Conservation (phyloP, 2,329 filamentous ascomycete species). For the Fusarium sp. region DNA sequence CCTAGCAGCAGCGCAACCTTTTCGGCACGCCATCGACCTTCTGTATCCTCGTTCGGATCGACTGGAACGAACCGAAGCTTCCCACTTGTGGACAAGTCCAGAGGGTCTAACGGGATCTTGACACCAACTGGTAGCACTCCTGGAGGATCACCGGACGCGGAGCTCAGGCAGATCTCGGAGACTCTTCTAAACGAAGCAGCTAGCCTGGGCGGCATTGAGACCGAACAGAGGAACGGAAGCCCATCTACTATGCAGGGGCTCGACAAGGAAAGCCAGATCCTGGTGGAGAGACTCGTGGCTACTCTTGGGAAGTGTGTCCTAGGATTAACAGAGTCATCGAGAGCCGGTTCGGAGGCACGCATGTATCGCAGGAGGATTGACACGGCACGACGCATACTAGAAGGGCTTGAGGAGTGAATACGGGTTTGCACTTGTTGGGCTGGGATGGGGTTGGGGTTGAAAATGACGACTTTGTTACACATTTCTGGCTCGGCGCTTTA, state of each 20-base stretch:
- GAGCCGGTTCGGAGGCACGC: slow-evolving; percentile 70
- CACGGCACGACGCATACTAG: slow-evolving; percentile 79
- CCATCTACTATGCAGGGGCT: slow-evolving; percentile 64
- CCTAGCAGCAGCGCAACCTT: slow-evolving; percentile 40
- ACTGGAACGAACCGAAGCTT: slow-evolving; percentile 74
- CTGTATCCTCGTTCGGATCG: slow-evolving; percentile 70
- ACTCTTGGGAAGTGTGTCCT: slow-evolving; percentile 73
- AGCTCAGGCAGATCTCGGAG: slow-evolving; percentile 64
- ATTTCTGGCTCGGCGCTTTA: slow-evolving; percentile 37
- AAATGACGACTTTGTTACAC: slow-evolving; percentile 29
- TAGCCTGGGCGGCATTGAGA: slow-evolving; percentile 58
- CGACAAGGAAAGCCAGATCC: slow-evolving; percentile 69
- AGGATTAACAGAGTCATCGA: slow-evolving; percentile 68
- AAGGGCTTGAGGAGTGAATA: slow-evolving; percentile 71
- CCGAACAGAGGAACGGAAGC: slow-evolving; percentile 42
- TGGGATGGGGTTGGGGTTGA: not conserved
- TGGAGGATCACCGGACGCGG: slow-evolving; percentile 64
- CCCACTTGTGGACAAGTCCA: slow-evolving; percentile 69
- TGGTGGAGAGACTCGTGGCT: slow-evolving; percentile 73
- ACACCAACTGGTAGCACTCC: slow-evolving; percentile 56
- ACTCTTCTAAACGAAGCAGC: slow-evolving; percentile 65
- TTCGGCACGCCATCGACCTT: slow-evolving; percentile 58
- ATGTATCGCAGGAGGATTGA: slow-evolving; percentile 81
- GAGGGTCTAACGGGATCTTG: slow-evolving; percentile 61
- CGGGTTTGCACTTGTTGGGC: not conserved